Evolutionary conservation across 1,284 basidiomycete genomes (phyloP).

Genomic region (Leccinum insolens): DNA sequence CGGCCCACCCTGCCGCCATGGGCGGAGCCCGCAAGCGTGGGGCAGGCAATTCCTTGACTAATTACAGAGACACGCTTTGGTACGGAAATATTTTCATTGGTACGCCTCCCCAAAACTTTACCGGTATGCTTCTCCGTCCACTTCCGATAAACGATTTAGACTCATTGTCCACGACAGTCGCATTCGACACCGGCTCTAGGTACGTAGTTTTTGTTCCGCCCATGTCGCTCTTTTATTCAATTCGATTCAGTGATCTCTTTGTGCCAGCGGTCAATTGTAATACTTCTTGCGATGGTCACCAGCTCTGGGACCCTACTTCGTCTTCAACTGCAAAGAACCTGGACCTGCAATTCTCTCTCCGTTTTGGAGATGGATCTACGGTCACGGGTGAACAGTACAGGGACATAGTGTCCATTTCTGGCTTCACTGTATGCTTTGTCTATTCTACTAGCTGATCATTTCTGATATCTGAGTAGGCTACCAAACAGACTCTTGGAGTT

Average conservation of each 20-base stretch:
- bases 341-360: conserved; percentile 42
- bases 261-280: conserved; percentile 23
- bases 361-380: conserved; percentile 57
- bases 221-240: not conserved
- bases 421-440: conserved; percentile 4
- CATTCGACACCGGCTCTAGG: conserved; percentile 41
- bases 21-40: not conserved
- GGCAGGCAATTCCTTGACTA: conserved; percentile 22
- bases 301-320: conserved; percentile 34
- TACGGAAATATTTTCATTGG: conserved; percentile 36
- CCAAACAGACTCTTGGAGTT: conserved; percentile 34
- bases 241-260: conserved; percentile 19
- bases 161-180: conserved; percentile 22
- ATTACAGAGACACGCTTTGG: conserved; percentile 29
- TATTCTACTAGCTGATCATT: not conserved
- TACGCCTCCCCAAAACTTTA: conserved; percentile 29
- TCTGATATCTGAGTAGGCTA: conserved; percentile 18
- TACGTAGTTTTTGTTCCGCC: not conserved
- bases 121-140: conserved; percentile 11
- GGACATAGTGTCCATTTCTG: conserved; percentile 46
- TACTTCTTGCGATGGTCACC: conserved; percentile 34
- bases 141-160: no score
- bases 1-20: conserved; percentile 8
- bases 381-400: conserved; percentile 53
- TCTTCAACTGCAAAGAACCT: conserved; percentile 41